phyloP scores from a whole-genome alignment of 495 filamentous ascomycete species.

The Xylaria bambusicola region DNA sequence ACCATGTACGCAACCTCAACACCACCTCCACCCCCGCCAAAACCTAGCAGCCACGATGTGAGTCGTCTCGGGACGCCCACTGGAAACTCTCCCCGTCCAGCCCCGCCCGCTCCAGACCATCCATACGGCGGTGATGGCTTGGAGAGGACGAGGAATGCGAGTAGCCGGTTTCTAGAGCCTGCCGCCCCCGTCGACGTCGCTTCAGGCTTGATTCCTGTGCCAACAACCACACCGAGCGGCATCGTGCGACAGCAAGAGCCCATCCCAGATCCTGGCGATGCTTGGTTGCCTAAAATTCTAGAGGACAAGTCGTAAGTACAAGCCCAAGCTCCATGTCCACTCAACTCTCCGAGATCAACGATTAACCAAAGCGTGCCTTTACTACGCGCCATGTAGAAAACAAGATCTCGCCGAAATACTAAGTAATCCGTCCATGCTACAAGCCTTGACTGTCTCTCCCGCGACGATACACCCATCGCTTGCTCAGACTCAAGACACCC shows the following conservation, averaged over 20 bases:
- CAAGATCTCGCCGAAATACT: constrained; percentile 70
- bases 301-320: constrained; percentile 71
- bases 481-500: constrained; percentile 52
- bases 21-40: constrained; percentile 67
- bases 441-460: constrained; percentile 64
- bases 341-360: no score
- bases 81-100: constrained; percentile 44
- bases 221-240: constrained; percentile 10
- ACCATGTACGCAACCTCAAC: constrained; percentile 31
- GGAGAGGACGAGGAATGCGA: not conserved
- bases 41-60: constrained; percentile 67
- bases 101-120: constrained; percentile 40
- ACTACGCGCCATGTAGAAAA: constrained; percentile 32
- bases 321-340: constrained; percentile 6
- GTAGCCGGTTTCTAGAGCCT: constrained; percentile 5
- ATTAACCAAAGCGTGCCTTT: constrained; percentile 12
- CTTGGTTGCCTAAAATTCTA: constrained; percentile 70
- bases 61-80: constrained; percentile 66
- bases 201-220: constrained; percentile 26
- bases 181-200: constrained; percentile 25
- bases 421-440: constrained; percentile 57
- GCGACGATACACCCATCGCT: constrained; percentile 67
- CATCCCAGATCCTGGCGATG: constrained; percentile 50
- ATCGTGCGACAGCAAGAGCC: constrained; percentile 17
- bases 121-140: constrained; percentile 16